Percentiles rank a stretch among this genome's conserved stretches.
These are phyloP conservation scores for Aspergillus alliaceus DNA, from an alignment of 2,329 filamentous ascomycete genomes.

Conservation along the genomic window DNA sequence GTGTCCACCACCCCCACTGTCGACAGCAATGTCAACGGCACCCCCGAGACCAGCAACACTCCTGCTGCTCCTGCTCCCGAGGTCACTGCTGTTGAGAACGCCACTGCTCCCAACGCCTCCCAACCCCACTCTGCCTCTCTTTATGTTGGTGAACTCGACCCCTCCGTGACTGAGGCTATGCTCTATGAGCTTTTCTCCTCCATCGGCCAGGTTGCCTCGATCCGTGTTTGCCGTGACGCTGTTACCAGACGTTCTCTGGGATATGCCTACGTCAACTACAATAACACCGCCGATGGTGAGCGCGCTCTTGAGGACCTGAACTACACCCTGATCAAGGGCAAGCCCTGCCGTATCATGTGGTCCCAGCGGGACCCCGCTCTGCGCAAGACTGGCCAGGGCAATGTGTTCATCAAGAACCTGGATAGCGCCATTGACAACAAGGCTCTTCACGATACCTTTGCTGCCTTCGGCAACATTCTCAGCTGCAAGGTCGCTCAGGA, in stretches of 20 bases:
- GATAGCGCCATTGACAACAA: conserved; percentile 99
- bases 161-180: conserved; percentile 98
- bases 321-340: conserved; percentile 99
- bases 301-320: conserved; percentile 98
- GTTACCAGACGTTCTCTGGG: conserved; percentile 97
- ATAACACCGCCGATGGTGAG: conserved; percentile 93
- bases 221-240: conserved; percentile 98
- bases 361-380: conserved; percentile 98
- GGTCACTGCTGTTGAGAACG: conserved; percentile 41
- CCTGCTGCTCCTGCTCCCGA: conserved; percentile 71
- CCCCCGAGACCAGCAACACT: conserved; percentile 57
- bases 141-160: conserved; percentile 97
- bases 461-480: conserved; percentile 97
- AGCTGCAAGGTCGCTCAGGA: conserved; percentile 99
- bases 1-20: conserved; percentile 69
- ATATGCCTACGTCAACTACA: conserved; percentile 99
- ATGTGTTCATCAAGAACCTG: conserved; percentile 99
- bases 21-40: conserved; percentile 60
- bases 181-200: conserved; percentile 99
- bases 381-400: conserved; percentile 98
- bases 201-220: conserved; percentile 97
- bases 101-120: conserved; percentile 69
- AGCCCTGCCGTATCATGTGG: conserved; percentile 99
- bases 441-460: conserved; percentile 98
- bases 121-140: conserved; percentile 95